These are phyloP conservation scores for Ophiosphaerella herpotricha DNA, from an alignment of 2,329 filamentous ascomycete species.

Conservation along the genomic window DNA sequence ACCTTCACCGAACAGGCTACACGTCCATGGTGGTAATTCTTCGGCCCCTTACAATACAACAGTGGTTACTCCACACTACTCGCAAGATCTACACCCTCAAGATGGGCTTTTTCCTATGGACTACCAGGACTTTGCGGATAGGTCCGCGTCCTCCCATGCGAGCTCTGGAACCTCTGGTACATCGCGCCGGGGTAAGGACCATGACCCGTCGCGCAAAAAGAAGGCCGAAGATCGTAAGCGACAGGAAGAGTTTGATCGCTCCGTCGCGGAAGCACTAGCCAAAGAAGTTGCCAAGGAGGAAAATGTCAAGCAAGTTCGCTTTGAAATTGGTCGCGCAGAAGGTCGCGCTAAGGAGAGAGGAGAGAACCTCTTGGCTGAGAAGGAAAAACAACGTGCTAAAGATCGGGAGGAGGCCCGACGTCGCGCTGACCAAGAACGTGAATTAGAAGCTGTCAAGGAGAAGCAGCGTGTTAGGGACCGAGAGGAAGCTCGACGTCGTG, in stretches of 20 bases:
- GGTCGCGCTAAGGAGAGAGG: conserved; percentile 23
- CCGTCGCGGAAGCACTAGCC: conserved; percentile 13
- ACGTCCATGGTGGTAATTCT: conserved; percentile 12
- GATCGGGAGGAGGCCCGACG: conserved; percentile 7
- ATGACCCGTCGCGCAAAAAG: conserved; percentile 23
- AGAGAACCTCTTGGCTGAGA: conserved; percentile 25
- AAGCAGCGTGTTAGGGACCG: too few relatives aligned
- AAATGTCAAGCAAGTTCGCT: conserved; percentile 31
- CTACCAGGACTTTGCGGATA: conserved; percentile 25
- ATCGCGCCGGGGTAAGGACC: conserved; percentile 24
- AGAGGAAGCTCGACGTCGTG: too few relatives aligned
- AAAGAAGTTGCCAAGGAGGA: conserved; percentile 12
- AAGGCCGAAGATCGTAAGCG: conserved; percentile 23
- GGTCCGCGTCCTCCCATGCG: conserved; percentile 23
- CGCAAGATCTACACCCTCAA: conserved; percentile 12
- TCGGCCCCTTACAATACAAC: conserved; percentile 26
- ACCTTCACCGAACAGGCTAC: conserved; percentile 20
- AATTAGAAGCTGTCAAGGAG: conserved; percentile 4
- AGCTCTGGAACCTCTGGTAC: conserved; percentile 28
- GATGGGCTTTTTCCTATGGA: conserved; percentile 22
- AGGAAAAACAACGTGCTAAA: conserved; percentile 23
- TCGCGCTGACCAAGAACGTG: conserved; percentile 7
- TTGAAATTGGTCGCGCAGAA: conserved; percentile 32
- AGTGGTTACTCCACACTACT: conserved; percentile 21
- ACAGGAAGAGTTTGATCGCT: conserved; percentile 31